phyloP scores from a whole-genome alignment of 495 filamentous ascomycete species.

The Penicillium desertorum region DNA sequence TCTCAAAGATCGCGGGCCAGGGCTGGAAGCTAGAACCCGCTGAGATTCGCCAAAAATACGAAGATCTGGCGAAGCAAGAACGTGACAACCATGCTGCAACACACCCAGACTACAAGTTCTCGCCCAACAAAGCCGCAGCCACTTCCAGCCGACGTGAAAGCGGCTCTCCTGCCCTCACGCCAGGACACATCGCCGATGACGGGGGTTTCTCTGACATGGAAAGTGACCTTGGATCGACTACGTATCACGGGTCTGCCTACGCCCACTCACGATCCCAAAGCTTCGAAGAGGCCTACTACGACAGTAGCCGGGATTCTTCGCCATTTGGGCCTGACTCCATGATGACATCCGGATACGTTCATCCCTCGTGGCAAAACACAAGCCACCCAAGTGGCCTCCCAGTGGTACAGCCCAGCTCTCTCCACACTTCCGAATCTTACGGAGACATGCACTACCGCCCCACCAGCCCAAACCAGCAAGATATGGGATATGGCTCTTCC shows the following conservation, averaged over 20 bases:
- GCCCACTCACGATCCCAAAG: slow-evolving; percentile 27
- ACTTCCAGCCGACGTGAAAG: slow-evolving; percentile 35
- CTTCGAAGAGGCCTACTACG: slow-evolving; percentile 30
- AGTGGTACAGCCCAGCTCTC: slow-evolving; percentile 45
- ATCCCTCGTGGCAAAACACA: slow-evolving; percentile 35
- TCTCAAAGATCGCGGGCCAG: slow-evolving; percentile 77
- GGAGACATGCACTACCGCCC: slow-evolving; percentile 33
- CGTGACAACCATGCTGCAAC: slow-evolving; percentile 81
- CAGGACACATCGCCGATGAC: slow-evolving; percentile 16
- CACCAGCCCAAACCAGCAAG: slow-evolving; percentile 29
- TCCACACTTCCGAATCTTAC: slow-evolving; percentile 27
- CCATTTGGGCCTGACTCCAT: slow-evolving; percentile 33
- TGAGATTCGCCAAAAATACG: slow-evolving; percentile 73
- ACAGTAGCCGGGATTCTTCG: slow-evolving; percentile 36
- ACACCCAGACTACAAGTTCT: slow-evolving; percentile 94
- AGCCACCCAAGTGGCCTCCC: slow-evolving; percentile 65
- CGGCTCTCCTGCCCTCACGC: slow-evolving; percentile 1
- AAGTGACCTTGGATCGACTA: slow-evolving; percentile 2
- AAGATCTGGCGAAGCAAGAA: slow-evolving; percentile 76
- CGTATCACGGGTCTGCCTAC: slow-evolving; percentile 17
- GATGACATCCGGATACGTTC: slow-evolving; percentile 31
- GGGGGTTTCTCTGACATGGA: slow-evolving; percentile 7
- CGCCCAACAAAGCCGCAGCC: slow-evolving; percentile 70
- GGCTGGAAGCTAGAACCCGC: slow-evolving; percentile 83
- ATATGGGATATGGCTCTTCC: slow-evolving; percentile 34